A percentile compares a stretch with the other conserved stretches of the same genome.
These are phyloP conservation scores for Diutina sp. DNA, from an alignment of 1,139 yeast species.

Conservation along the genomic window DNA sequence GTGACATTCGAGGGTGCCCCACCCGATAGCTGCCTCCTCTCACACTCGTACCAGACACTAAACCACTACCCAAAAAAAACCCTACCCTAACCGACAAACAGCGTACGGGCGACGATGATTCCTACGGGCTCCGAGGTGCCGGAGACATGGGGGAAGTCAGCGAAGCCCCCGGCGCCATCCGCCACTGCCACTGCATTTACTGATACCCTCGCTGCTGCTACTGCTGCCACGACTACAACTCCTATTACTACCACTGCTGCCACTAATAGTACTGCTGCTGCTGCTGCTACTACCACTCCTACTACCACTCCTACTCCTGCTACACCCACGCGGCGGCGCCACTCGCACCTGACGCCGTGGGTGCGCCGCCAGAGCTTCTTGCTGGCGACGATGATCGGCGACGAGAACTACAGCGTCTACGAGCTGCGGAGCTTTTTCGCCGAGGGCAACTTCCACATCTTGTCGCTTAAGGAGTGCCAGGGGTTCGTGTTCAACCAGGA, in stretches of 20 bases:
- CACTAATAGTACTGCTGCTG: not conserved
- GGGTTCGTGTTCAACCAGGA: constrained; percentile 71
- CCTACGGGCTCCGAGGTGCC: not conserved
- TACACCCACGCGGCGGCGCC: not conserved
- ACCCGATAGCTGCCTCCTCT: not conserved
- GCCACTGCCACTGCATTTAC: not conserved
- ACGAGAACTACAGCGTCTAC: constrained; percentile 48
- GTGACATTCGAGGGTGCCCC: not conserved
- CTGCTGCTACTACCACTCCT: not conserved
- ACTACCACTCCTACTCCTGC: not conserved
- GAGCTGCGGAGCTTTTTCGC: constrained; percentile 24
- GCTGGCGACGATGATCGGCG: constrained; percentile 47
- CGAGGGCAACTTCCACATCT: constrained; percentile 21
- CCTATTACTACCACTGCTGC: not conserved
- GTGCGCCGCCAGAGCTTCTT: constrained; percentile 48
- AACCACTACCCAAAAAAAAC: too few species aligned
- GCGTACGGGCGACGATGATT: not conserved
- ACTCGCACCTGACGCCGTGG: constrained; percentile 26
- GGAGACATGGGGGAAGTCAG: not conserved
- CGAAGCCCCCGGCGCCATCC: not conserved
- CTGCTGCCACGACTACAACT: not conserved
- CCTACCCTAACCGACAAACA: not conserved
- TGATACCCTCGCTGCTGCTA: too few species aligned
- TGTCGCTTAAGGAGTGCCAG: constrained; percentile 50
- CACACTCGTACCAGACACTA: not conserved